These are phyloP conservation scores for Recurvomyces mirabilis DNA, from an alignment of 495 filamentous ascomycete genomes.

Conservation along the genomic window DNA sequence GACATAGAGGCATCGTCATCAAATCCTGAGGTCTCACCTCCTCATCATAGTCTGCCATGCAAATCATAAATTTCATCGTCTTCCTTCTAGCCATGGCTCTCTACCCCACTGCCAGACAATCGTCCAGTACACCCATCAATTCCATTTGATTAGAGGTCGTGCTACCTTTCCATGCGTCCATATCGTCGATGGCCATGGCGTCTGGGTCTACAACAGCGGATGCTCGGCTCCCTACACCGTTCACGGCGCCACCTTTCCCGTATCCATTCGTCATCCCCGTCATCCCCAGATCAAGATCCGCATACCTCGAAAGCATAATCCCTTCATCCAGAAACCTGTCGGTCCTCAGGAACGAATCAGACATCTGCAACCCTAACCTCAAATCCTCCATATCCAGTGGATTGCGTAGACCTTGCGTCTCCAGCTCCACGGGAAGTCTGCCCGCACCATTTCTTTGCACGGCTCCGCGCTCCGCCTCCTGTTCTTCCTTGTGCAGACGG, in stretches of 20 bases:
- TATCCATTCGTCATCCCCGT: constrained; percentile 26
- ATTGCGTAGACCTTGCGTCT: constrained; percentile 52
- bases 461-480: constrained; percentile 53
- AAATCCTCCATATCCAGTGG: constrained; percentile 71
- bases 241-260: constrained; percentile 25
- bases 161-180: constrained; percentile 64
- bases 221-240: constrained; percentile 26
- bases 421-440: constrained; percentile 64
- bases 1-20: too few relatives aligned
- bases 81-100: neutral
- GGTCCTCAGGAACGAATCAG: constrained; percentile 60
- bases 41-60: too few relatives aligned
- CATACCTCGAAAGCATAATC: constrained; percentile 45
- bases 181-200: constrained; percentile 44
- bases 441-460: constrained; percentile 57
- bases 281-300: constrained; percentile 58
- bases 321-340: constrained; percentile 63
- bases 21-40: too few relatives aligned
- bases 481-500: constrained; percentile 62
- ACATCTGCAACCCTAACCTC: constrained; percentile 60
- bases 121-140: constrained; percentile 59
- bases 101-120: constrained; percentile 22
- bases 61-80: too few relatives aligned
- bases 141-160: constrained; percentile 47
- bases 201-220: too few relatives aligned